Conservation (phyloP, 2,329 filamentous ascomycete genomes). For the Aureobasidium sp. region DNA sequence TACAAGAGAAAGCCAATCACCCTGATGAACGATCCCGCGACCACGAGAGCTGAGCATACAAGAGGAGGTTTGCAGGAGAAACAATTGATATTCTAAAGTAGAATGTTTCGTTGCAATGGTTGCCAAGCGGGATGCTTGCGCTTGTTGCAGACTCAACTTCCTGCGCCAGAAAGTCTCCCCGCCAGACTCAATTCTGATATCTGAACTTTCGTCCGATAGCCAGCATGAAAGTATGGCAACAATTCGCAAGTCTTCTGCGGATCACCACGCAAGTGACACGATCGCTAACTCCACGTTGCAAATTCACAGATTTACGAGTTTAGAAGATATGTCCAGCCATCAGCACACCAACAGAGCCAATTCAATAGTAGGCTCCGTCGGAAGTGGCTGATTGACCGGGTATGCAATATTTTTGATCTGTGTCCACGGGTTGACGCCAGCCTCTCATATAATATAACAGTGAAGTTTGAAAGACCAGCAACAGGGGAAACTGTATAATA, state of each 20-base stretch:
- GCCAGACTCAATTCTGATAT: neutral
- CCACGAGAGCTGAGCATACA: no score
- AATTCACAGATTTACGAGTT: neutral
- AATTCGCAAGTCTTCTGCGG: neutral
- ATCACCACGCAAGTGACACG: neutral
- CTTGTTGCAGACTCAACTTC: neutral
- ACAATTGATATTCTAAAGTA: neutral
- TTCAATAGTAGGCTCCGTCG: constrained; percentile 25
- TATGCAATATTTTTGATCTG: constrained; percentile 31
- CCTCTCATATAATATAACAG: constrained; percentile 21
- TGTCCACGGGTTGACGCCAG: constrained; percentile 29
- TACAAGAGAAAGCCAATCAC: no score
- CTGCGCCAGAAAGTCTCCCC: neutral
- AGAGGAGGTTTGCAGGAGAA: neutral
- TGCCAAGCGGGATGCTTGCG: neutral
- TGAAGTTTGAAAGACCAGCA: constrained; percentile 26
- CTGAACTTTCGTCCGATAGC: neutral
- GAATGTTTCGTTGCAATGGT: neutral
- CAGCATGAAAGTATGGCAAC: neutral
- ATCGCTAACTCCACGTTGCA: no score
- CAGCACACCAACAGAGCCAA: constrained; percentile 32
- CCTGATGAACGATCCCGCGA: no score
- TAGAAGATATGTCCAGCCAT: constrained; percentile 25
- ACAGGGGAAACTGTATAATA: constrained; percentile 28
- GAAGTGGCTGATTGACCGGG: constrained; percentile 26